Percentiles rank a stretch among this genome's conserved stretches.
Evolutionary conservation across 83 land plant genomes (phyloP).

Genomic region (Picea abies): DNA sequence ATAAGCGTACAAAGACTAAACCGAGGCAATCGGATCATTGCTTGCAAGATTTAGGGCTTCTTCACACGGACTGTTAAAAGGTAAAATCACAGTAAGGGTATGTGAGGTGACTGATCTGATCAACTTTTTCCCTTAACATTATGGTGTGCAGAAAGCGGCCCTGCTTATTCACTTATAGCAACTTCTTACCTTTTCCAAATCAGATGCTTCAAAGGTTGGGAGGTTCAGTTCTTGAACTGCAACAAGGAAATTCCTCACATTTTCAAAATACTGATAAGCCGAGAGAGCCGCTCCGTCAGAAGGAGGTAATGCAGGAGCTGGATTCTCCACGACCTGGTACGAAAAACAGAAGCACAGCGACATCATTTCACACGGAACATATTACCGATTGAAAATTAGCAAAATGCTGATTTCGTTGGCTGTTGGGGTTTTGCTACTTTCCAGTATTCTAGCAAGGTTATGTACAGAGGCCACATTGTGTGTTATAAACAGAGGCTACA

Average conservation of each 20-base stretch:
- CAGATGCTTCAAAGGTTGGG: conserved; percentile 93
- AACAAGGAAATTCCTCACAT: conserved; percentile 89
- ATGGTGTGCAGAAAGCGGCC: neutral
- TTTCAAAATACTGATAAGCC: conserved; percentile 94
- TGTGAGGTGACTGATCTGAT: neutral
- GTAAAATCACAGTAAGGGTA: neutral
- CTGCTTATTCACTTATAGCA: neutral
- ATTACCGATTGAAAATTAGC: neutral
- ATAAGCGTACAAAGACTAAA: neutral
- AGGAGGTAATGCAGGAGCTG: conserved; percentile 50
- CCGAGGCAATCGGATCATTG: too few relatives aligned
- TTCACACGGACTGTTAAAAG: neutral
- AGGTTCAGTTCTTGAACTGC: conserved; percentile 81
- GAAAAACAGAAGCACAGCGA: neutral
- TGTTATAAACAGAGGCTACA: too few relatives aligned
- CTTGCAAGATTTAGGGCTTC: too few relatives aligned
- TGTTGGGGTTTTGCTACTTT: too few relatives aligned
- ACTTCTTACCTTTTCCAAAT: conserved; percentile 72
- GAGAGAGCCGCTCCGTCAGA: conserved; percentile 91
- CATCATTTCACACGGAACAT: neutral
- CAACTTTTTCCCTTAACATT: conserved; percentile 12
- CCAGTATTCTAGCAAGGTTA: too few relatives aligned
- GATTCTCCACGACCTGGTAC: conserved; percentile 80
- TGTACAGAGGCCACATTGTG: too few relatives aligned
- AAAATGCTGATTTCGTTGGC: neutral